Evolutionary conservation across 148 eudicot genomes (phyloP), one percentile per base, ranked within the genome.

Genomic region (Camellia lanceoleosa): DNA sequence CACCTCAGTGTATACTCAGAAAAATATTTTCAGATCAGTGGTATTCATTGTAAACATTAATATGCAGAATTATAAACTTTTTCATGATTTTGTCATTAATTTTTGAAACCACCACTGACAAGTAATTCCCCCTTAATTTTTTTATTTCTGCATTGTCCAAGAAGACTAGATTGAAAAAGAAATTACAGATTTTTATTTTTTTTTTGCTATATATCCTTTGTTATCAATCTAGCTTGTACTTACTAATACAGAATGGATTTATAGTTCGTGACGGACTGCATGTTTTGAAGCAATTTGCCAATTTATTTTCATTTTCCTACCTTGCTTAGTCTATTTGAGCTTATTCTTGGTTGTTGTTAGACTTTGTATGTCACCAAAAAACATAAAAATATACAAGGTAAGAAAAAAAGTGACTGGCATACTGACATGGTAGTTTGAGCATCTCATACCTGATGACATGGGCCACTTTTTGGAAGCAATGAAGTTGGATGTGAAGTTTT

Each of bases 401-500:
- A 30, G 38, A 30, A 30, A 30, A 30, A 30, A 30, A 30, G 38
- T 30, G 38, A 30, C 38, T 30, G 38, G 38, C 38, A 30, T 30
- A 30, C 38, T 30, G 38, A 30, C 38, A 1, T 30, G 38, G 38
- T 30, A 30, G 38, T 61, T 61, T 16, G 8, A 10, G 61, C 61
- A 58, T 58, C 12, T 58, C 61, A 10, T 58, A 11, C 61, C 61
- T 58, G 61, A 11, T 58, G 13, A 14, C 63, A 74, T 51, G 8
- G 62, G 58, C 67, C 69, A 4, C 75, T 84, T 72, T 74, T 12
- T 63, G 74, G n/a, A 68, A 73, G 80, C 78, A 77, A 63, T 44
- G 81, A 78, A 18, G 20, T 8, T 58, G 14, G 13, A 4, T 7
- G n/a, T 7, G 3, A 13, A 11, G 14, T 44, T 75, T 43, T 41